Percentiles rank a stretch among this genome's conserved stretches.
Evolutionary conservation across 441 rosid species (phyloP).

Genomic region (Metrosideros polymorpha): DNA sequence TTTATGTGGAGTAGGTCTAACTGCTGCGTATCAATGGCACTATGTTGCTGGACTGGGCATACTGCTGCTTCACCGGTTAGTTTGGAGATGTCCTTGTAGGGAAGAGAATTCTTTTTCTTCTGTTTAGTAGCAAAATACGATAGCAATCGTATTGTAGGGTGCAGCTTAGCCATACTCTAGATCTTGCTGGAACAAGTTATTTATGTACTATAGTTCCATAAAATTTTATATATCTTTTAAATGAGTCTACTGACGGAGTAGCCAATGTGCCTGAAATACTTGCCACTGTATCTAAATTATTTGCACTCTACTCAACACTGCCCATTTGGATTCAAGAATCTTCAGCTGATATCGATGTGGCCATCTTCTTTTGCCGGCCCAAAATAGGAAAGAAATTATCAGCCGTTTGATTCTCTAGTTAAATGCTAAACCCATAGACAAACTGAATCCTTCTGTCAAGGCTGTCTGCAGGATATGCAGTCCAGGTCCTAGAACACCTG

Average conservation of each 20-base stretch:
- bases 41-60: neutral
- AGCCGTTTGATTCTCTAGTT: neutral
- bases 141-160: neutral
- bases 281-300: neutral
- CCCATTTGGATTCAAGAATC: neutral
- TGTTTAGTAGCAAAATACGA: neutral
- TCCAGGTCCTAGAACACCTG: neutral
- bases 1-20: constrained; percentile 48
- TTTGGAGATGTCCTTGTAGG: neutral
- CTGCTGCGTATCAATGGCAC: neutral
- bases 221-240: neutral
- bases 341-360: neutral
- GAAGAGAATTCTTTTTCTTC: neutral
- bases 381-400: neutral
- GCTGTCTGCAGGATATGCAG: neutral
- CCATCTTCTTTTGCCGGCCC: neutral
- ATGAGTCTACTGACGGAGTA: neutral
- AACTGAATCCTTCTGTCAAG: neutral
- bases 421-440: neutral
- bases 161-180: neutral
- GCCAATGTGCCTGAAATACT: neutral
- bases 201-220: neutral
- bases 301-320: neutral
- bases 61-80: constrained; percentile 20
- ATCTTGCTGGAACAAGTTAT: neutral